These are phyloP conservation scores for Inga laurina DNA, from an alignment of 306 rosid species.

Conservation along the genomic window DNA sequence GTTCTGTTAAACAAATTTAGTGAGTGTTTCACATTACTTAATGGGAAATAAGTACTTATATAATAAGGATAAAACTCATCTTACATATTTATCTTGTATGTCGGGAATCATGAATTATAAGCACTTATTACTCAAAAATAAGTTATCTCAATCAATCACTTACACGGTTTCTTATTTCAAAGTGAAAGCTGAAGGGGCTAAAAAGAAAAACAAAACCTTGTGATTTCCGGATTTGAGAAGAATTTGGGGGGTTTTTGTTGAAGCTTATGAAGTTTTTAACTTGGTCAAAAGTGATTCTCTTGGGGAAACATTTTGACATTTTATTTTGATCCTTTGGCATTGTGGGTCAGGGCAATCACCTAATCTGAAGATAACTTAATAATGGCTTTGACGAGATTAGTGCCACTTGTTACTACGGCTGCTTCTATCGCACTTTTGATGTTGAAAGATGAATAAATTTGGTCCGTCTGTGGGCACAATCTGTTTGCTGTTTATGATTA, in stretches of 20 bases:
- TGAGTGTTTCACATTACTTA: too few species aligned
- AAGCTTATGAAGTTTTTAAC: background rate
- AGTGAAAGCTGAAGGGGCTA: background rate
- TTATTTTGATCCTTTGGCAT: background rate
- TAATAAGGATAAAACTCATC: too few species aligned
- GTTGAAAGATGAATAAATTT: constrained; percentile 6
- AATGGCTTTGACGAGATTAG: background rate
- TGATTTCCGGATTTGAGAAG: background rate
- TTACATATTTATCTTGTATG: too few species aligned
- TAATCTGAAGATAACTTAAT: background rate
- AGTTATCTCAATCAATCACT: too few species aligned
- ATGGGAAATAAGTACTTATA: too few species aligned
- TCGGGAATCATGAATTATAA: too few species aligned
- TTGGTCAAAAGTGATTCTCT: constrained; percentile 1
- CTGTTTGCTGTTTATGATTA: background rate
- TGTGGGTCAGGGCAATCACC: constrained; percentile 2
- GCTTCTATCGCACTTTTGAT: background rate
- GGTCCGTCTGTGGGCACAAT: background rate
- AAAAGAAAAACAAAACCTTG: background rate
- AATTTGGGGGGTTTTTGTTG: background rate
- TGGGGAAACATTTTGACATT: background rate
- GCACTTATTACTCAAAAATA: too few species aligned
- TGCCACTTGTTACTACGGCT: constrained; percentile 24
- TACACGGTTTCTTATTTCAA: background rate
- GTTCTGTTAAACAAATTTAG: background rate